Percentiles rank a stretch among this genome's conserved stretches.
Evolutionary conservation across 2,329 filamentous ascomycete species (phyloP).

Genomic region (Fusarium pseudonygamai): DNA sequence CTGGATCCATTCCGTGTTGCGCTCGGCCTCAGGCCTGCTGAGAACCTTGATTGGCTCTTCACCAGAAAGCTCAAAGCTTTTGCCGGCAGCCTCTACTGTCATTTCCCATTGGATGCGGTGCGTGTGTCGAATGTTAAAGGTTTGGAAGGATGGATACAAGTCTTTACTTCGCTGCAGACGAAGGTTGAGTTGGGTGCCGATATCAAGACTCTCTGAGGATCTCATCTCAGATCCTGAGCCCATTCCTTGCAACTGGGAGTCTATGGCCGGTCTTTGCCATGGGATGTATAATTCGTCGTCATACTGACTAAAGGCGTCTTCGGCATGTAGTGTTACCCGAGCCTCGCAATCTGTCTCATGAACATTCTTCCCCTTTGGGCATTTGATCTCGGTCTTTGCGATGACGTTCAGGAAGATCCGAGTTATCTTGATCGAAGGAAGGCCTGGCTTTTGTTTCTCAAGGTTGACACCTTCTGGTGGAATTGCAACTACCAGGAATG

Average conservation of each 20-base stretch:
- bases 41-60: background rate
- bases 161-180: background rate
- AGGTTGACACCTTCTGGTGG: accelerated
- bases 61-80: background rate
- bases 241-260: accelerated
- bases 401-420: background rate
- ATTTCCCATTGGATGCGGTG: background rate
- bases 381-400: background rate
- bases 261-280: background rate
- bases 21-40: background rate
- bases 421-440: background rate
- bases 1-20: background rate
- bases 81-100: background rate
- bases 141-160: background rate
- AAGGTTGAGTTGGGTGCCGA: background rate
- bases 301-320: background rate
- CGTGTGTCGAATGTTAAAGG: background rate
- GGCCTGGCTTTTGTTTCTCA: background rate
- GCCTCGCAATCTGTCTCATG: background rate
- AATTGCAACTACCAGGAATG: background rate
- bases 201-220: accelerated
- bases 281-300: background rate
- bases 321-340: background rate
- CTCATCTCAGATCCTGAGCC: background rate
- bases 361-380: background rate